Base-by-base conservation (phyloP, 2,329 filamentous ascomycete species). In the Penicillium sp. region DNA sequence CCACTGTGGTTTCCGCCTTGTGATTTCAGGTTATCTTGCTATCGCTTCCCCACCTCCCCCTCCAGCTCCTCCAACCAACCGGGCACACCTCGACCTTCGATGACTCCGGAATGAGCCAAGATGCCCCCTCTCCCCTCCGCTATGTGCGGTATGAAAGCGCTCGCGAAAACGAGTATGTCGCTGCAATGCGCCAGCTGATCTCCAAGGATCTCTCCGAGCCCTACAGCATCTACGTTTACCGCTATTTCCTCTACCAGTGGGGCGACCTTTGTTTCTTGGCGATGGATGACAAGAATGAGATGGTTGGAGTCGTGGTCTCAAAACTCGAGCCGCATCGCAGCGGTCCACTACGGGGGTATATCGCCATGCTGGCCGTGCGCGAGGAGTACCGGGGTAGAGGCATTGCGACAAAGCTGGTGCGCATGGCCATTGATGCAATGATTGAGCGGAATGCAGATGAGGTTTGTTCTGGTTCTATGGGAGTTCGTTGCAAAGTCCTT, bases 191-290 rank as follows among this genome's bases (percentile, higher is more conserved):
- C 54, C 88, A 93, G 56, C 79, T 99, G 70, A 99, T 99, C 69
- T 95, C 93, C 45, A 96, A 93, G 69, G 95, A 98, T 72, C 83
- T 99, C 49, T 98, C 93, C 66, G 95, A 99, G 75, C 95, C 95
- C 1, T 99, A 99, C 75, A 98, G 93, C 77, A 98, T 99, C 73
- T 99, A 99, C 79, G 95, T 99, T 57, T 99, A 98, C 75, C 87
- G 95, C 31, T 99, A 99, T 75, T 99, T 99, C 69, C 80, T 99
- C 19, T 96, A 96, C 72, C 92, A 98, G 83, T 99, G 95, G 95
- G 90, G 90, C 5, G 89, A 98, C 70, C 80, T 99, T n/a, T 99
- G 95, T 76, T 98, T 91, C 76, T 90, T 98, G 87, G 78, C 81
- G 37, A 76, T 84, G 61, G 79, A 83, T 45, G 81, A 89, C 60